These are phyloP conservation scores for Didymella exigua DNA, from an alignment of 2,329 filamentous ascomycete genomes.

Conservation along the genomic window DNA sequence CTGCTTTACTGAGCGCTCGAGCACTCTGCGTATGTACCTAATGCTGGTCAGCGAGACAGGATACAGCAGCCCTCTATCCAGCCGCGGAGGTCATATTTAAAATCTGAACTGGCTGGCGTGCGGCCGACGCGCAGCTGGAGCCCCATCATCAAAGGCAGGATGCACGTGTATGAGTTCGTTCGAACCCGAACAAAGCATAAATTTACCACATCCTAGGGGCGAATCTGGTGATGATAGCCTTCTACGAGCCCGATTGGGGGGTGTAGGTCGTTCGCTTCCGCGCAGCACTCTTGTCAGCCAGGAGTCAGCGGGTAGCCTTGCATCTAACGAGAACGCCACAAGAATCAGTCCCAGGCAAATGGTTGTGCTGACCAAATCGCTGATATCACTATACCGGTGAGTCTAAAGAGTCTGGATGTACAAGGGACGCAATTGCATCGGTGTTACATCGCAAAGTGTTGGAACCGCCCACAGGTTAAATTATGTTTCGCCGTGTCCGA, in stretches of 20 bases:
- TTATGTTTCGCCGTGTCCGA: not conserved
- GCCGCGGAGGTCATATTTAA: no score
- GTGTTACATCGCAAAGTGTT: not conserved
- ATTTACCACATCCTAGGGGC: not conserved
- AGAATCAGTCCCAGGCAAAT: no score
- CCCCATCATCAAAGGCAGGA: no score
- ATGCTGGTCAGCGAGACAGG: not conserved
- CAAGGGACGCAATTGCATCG: not conserved
- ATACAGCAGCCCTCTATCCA: no score
- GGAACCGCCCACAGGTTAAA: not conserved
- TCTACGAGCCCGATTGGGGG: not conserved
- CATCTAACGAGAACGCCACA: not conserved
- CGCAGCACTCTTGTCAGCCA: not conserved
- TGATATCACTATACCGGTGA: not conserved
- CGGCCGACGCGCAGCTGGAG: not conserved
- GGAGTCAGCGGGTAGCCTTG: not conserved
- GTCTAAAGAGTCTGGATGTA: rapidly evolving
- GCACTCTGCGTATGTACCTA: not conserved
- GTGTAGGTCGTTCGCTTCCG: not conserved
- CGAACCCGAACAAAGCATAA: not conserved
- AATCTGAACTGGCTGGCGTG: not conserved
- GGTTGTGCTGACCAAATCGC: not conserved
- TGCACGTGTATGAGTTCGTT: not conserved
- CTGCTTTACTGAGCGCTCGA: no score
- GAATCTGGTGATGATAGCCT: not conserved